Percentiles rank a stretch among this genome's conserved stretches.
phyloP scores from a whole-genome alignment of 306 rosid genomes.

The Prunus mongolica region DNA sequence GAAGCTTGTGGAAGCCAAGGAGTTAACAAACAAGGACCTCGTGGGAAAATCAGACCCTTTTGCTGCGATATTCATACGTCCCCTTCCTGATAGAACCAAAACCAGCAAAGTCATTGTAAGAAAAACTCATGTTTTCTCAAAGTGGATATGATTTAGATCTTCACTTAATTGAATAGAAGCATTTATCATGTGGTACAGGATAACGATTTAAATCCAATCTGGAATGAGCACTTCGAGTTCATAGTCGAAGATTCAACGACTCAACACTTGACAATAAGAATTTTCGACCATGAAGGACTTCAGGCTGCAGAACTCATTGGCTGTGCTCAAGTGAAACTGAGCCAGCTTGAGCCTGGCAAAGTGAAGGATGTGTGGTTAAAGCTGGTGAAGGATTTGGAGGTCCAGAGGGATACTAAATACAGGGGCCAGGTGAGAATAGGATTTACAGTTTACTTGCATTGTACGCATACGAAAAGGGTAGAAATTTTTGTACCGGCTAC shows the following conservation, averaged over 20 bases:
- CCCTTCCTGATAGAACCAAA: conserved; percentile 64
- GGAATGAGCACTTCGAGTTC: conserved; percentile 94
- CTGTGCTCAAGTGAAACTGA: conserved; percentile 57
- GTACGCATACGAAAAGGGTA: background rate
- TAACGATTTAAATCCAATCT: conserved; percentile 83
- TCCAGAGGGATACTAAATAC: conserved; percentile 72
- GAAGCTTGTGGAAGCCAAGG: conserved; percentile 90
- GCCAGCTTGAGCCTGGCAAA: conserved; percentile 79
- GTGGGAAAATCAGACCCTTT: conserved; percentile 93
- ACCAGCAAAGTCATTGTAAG: conserved; percentile 82
- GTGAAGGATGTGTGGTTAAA: conserved; percentile 82
- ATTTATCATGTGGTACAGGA: conserved; percentile 43
- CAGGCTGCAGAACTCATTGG: conserved; percentile 81
- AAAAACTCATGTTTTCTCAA: conserved; percentile 2
- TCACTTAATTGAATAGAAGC: background rate
- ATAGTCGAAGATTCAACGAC: conserved; percentile 66
- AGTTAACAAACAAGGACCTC: conserved; percentile 63
- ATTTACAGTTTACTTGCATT: background rate
- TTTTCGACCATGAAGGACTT: conserved; percentile 84
- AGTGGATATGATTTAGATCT: background rate
- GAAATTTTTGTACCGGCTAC: background rate
- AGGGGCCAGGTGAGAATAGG: conserved; percentile 79
- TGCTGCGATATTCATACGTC: conserved; percentile 72
- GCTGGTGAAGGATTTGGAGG: conserved; percentile 73
- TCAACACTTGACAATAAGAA: conserved; percentile 77